phyloP scores from a whole-genome alignment of 208 protist genomes.

The Angomonas ambiguus region DNA sequence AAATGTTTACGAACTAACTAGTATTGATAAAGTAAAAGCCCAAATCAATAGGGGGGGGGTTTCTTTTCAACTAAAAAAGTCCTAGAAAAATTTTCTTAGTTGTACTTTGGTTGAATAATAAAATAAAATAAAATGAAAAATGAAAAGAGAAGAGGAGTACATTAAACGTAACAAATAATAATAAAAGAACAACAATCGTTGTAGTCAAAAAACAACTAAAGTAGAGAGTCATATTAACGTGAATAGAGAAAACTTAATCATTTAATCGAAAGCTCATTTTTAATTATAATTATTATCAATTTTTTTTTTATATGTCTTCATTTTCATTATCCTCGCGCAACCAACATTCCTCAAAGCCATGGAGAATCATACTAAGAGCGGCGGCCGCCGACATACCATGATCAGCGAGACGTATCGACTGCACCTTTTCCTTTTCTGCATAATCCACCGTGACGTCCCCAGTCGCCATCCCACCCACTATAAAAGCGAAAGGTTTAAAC shows the following conservation, averaged over 20 bases:
- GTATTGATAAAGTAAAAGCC: not conserved
- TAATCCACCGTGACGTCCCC: conserved; percentile 78
- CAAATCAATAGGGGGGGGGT: not conserved
- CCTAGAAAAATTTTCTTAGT: too few species aligned
- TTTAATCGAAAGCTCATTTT: not conserved
- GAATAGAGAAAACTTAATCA: too few species aligned
- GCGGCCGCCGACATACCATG: conserved; percentile 83
- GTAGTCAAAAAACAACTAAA: too few species aligned
- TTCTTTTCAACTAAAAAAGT: not conserved
- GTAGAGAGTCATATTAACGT: too few species aligned
- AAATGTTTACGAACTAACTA: conserved; percentile 5
- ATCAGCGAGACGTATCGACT: conserved; percentile 62
- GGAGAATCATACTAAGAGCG: conserved; percentile 57
- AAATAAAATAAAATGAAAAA: conserved; percentile 13
- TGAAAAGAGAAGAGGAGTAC: not conserved
- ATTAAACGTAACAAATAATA: not conserved
- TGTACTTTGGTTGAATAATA: not conserved
- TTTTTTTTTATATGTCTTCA: conserved; percentile 16
- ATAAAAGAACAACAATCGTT: conserved; percentile 3
- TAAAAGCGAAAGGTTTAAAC: conserved; percentile 82
- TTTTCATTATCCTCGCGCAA: conserved; percentile 76
- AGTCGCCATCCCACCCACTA: conserved; percentile 83
- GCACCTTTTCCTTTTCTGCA: conserved; percentile 44
- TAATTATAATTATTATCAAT: not conserved
- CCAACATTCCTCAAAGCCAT: conserved; percentile 84